phyloP scores from a whole-genome alignment of 2,329 filamentous ascomycete species.

The Atkinsonella texensis region DNA sequence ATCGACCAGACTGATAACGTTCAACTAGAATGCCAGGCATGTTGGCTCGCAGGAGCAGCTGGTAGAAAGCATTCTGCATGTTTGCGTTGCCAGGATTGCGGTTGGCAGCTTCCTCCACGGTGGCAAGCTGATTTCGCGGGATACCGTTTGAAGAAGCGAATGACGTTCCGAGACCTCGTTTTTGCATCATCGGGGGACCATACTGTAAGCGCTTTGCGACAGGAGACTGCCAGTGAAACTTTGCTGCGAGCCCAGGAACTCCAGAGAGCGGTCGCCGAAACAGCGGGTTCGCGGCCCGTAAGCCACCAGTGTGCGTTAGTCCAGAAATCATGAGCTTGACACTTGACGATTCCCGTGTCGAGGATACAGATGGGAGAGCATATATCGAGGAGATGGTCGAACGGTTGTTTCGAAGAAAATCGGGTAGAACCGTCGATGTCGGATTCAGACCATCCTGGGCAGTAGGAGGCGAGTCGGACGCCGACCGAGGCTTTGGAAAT shows the following conservation, averaged over 20 bases:
- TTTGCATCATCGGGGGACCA: slow-evolving; percentile 8
- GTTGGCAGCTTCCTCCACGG: slow-evolving; percentile 84
- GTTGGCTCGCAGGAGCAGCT: slow-evolving; percentile 77
- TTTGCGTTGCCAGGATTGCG: slow-evolving; percentile 79
- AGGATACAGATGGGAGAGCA: background rate
- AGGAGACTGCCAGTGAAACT: slow-evolving; percentile 8
- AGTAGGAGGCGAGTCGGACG: slow-evolving; percentile 1
- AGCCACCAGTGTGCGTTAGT: slow-evolving; percentile 18
- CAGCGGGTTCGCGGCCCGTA: slow-evolving; percentile 17
- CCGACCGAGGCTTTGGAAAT: slow-evolving; percentile 5
- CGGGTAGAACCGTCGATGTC: slow-evolving; percentile 13
- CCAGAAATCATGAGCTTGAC: slow-evolving; percentile 12
- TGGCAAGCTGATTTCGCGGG: slow-evolving; percentile 59
- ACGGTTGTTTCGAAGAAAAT: slow-evolving; percentile 15
- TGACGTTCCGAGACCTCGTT: slow-evolving; percentile 14
- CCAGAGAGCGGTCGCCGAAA: slow-evolving; percentile 17
- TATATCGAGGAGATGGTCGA: slow-evolving; percentile 6
- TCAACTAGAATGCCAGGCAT: slow-evolving; percentile 91
- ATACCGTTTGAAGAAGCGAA: slow-evolving; percentile 36
- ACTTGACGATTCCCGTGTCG: slow-evolving; percentile 7
- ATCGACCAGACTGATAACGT: slow-evolving; percentile 75
- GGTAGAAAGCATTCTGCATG: slow-evolving; percentile 88
- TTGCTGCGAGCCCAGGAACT: slow-evolving; percentile 4
- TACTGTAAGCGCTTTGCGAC: slow-evolving; percentile 11
- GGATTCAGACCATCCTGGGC: slow-evolving; percentile 8